phyloP scores from a whole-genome alignment of 2,329 filamentous ascomycete species.

The Fusarium xyrophilum region DNA sequence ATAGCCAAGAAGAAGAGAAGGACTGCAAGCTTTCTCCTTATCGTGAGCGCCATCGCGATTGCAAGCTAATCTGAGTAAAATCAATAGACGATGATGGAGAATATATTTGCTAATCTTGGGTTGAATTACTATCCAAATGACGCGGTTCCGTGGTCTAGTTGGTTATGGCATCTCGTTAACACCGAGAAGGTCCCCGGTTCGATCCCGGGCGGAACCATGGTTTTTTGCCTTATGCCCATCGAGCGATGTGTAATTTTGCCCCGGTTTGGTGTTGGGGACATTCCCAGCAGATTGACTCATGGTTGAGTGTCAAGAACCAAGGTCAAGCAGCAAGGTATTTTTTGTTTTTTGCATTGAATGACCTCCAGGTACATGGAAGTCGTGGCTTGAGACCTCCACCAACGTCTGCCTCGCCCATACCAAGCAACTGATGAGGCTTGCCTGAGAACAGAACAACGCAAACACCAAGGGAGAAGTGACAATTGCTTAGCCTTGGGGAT shows the following conservation, averaged over 20 bases:
- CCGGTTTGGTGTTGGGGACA: neutral
- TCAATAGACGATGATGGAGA: fast-evolving
- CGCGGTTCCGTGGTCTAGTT: slow-evolving; percentile 25
- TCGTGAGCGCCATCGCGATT: fast-evolving
- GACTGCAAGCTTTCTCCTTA: too few relatives aligned
- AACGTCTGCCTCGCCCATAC: neutral
- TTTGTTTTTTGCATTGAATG: neutral
- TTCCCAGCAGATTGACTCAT: fast-evolving
- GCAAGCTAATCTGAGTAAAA: fast-evolving
- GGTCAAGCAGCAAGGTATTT: neutral
- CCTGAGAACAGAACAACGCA: neutral
- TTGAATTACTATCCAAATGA: too few relatives aligned
- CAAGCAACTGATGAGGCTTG: neutral
- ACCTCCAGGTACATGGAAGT: neutral
- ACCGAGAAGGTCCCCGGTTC: slow-evolving; percentile 30
- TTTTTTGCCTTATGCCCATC: neutral
- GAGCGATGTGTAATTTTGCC: fast-evolving
- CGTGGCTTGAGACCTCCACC: neutral
- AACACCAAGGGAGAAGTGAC: fast-evolving
- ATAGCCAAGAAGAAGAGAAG: neutral
- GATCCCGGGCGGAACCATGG: slow-evolving; percentile 23
- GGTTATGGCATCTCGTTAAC: slow-evolving; percentile 30
- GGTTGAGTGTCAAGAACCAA: fast-evolving
- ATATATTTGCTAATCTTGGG: too few relatives aligned
- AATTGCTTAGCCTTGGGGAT: neutral